These are phyloP conservation scores for Endothia cerciana DNA, from an alignment of 2,329 filamentous ascomycete species.

Conservation along the genomic window DNA sequence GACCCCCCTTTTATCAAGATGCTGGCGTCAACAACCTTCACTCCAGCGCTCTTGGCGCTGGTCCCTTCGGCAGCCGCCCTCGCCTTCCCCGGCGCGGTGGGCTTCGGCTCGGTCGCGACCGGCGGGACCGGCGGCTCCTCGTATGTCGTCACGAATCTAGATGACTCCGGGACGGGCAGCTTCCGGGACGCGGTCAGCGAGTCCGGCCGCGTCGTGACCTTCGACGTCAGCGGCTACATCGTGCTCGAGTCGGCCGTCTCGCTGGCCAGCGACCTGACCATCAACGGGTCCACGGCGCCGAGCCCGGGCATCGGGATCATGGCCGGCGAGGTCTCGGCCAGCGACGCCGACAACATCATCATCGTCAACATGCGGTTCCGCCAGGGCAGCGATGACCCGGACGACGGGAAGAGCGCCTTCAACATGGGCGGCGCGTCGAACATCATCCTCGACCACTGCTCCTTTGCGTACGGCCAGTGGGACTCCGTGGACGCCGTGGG, in stretches of 20 bases:
- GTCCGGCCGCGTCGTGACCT: conserved; percentile 48
- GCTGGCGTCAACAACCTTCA: background rate
- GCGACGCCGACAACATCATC: conserved; percentile 37
- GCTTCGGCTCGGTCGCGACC: conserved; percentile 49
- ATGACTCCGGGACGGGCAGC: conserved; percentile 49
- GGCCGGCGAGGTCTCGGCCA: conserved; percentile 34
- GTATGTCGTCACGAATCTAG: conserved; percentile 49
- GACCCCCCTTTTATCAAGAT: conserved; percentile 4
- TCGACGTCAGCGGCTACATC: conserved; percentile 50
- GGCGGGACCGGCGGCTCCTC: conserved; percentile 48
- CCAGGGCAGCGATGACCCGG: conserved; percentile 44
- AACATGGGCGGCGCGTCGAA: conserved; percentile 46
- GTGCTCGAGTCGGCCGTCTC: conserved; percentile 47
- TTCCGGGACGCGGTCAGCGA: conserved; percentile 51
- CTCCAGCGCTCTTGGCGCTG: conserved; percentile 9
- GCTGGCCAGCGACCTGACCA: conserved; percentile 46
- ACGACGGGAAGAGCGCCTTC: conserved; percentile 47
- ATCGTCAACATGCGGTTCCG: conserved; percentile 49
- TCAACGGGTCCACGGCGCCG: conserved; percentile 52
- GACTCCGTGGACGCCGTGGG: conserved; percentile 45
- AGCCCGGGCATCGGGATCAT: conserved; percentile 39
- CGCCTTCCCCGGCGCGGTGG: conserved; percentile 52
- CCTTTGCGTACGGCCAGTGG: conserved; percentile 47
- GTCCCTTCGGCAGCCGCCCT: conserved; percentile 11
- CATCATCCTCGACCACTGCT: conserved; percentile 51